Evolutionary conservation across 2,329 filamentous ascomycete genomes (phyloP).

Genomic region (Aspergillus intermedius): DNA sequence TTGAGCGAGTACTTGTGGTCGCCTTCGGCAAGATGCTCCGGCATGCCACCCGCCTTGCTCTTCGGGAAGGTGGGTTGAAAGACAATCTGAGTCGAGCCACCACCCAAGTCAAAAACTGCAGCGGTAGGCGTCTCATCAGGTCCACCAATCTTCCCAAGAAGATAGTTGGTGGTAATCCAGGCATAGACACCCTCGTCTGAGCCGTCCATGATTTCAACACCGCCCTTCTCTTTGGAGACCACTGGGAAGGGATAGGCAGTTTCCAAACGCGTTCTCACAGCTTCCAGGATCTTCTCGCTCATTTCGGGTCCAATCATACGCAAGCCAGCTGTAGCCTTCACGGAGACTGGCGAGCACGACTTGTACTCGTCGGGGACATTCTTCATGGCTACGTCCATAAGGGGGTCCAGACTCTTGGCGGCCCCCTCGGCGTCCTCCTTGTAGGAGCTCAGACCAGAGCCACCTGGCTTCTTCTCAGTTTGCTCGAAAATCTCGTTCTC

Average conservation of each 20-base stretch:
- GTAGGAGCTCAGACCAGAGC: constrained; percentile 78
- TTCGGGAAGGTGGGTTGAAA: constrained; percentile 91
- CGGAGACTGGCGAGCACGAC: constrained; percentile 87
- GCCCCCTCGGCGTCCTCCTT: constrained; percentile 78
- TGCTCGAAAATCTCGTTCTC: constrained; percentile 90
- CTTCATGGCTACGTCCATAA: constrained; percentile 79
- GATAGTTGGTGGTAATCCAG: constrained; percentile 98
- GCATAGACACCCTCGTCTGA: constrained; percentile 96
- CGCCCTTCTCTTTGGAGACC: constrained; percentile 73
- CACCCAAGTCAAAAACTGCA: constrained; percentile 91
- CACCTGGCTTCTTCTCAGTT: constrained; percentile 76
- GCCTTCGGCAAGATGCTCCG: constrained; percentile 74
- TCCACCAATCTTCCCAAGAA: constrained; percentile 92
- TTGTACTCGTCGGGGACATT: constrained; percentile 83
- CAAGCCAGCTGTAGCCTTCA: constrained; percentile 93
- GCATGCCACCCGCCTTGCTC: constrained; percentile 67
- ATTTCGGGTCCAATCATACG: constrained; percentile 76
- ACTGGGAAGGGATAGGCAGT: constrained; percentile 91
- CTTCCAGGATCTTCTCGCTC: constrained; percentile 75
- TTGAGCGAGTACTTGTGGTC: constrained; percentile 92
- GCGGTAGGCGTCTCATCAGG: constrained; percentile 86
- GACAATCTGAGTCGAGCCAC: constrained; percentile 96
- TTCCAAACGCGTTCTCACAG: constrained; percentile 78
- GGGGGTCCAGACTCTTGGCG: constrained; percentile 78
- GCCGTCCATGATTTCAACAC: constrained; percentile 95